Evolutionary conservation across 805 yeast species (phyloP), one percentile per base, ranked within the genome.

Genomic region (Phaffomyces antillensis): DNA sequence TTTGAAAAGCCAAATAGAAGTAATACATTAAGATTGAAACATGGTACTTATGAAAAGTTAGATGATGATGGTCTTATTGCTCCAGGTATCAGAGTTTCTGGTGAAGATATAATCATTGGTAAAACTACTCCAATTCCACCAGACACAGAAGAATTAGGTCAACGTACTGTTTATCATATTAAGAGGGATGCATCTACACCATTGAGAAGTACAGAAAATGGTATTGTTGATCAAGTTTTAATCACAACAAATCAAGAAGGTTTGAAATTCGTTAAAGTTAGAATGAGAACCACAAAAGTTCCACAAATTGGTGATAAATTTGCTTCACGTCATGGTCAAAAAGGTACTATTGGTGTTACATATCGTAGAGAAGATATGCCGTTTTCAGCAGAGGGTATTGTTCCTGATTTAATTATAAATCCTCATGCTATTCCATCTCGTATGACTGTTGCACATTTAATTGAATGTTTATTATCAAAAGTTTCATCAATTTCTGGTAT

Each of bases 371-470:
- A 93, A 67, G 99, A 93, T 65, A 91, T 93, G 98, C 99, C 99
- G 26, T 93, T 93, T 65, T 83, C 95, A 9, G 75, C 87, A 3
- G 95, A 91, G 65, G 99, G 99, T 66, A 68, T 91, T 63, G 97
- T 91, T 34, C 99, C 99, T 8, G 99, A 93, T 70, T 75, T 93
- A 62, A 88, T 93, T 60, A 93, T 93, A 64, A 93, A 93, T 66
- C 99, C 99, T 3, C 99, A 93, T 69, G 99, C 98, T 63, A 93
- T 93, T 77, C 99, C 99, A 56, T 93, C 99, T 47, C 97, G 99
- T 78, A 93, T 93, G 99, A 93, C 99, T 36, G 99, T 93, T 49
- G 99, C 99, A 41, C 98, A 93, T 75, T 83, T 93, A 74, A 91
- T 93, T 68, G 99, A 93, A 74, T 93, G 99, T 84, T 73, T 93